Conservation (phyloP, 2,329 filamentous ascomycete genomes). For the Ceratocystis huliohia region DNA sequence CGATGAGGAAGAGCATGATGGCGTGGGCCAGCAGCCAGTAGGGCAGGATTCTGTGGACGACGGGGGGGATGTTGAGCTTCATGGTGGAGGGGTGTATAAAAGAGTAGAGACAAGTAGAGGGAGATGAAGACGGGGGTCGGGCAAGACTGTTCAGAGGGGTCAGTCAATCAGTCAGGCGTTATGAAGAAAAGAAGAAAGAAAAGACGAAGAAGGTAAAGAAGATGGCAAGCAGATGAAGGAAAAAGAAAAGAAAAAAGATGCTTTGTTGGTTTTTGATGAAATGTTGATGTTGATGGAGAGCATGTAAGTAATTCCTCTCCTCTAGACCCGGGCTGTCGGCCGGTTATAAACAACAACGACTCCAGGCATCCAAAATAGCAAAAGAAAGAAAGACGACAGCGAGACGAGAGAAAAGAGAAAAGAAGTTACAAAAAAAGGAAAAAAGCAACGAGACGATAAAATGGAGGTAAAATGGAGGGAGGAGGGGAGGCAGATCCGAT, state of each 20-base stretch:
- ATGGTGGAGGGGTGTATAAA: neutral
- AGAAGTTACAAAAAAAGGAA: no score
- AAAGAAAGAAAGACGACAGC: neutral
- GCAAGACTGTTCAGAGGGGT: neutral
- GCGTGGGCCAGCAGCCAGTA: constrained; percentile 29
- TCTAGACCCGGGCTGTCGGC: neutral
- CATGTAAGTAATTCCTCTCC: neutral
- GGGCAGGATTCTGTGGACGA: constrained; percentile 1
- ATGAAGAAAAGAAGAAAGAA: neutral
- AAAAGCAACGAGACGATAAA: no score
- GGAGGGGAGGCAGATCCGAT: no score
- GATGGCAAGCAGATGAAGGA: neutral
- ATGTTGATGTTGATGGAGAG: neutral
- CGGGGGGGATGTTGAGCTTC: neutral
- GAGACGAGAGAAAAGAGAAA: neutral
- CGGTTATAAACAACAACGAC: neutral
- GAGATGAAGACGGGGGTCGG: neutral
- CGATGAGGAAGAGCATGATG: constrained; percentile 54
- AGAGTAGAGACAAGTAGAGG: neutral
- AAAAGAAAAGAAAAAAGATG: neutral
- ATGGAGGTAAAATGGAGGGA: no score
- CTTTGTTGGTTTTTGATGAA: neutral
- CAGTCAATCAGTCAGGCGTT: neutral
- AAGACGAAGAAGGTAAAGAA: neutral
- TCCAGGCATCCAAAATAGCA: constrained; percentile 8